These are phyloP conservation scores for Ulota crispa DNA, from an alignment of 225 moss, liverwort and hornwort genomes.

Conservation along the genomic window DNA sequence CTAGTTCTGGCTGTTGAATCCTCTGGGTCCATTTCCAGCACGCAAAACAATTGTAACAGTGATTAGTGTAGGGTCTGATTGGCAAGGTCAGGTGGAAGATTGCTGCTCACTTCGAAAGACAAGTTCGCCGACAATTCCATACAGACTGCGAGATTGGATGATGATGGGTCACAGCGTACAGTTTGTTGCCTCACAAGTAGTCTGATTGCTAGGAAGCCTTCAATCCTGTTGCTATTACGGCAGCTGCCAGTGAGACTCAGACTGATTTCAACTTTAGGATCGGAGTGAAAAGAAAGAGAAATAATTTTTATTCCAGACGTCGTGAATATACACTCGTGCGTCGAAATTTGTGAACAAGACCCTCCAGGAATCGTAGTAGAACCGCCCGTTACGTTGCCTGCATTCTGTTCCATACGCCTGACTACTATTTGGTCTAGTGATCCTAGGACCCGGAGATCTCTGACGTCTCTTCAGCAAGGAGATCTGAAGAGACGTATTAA, in stretches of 20 bases:
- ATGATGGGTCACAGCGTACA: not conserved
- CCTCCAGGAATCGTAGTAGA: not conserved
- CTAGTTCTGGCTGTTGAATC: constrained; percentile 15
- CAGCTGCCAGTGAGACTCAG: not conserved
- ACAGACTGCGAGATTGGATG: not conserved
- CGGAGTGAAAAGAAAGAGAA: not conserved
- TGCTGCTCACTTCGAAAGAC: not conserved
- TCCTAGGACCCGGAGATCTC: not conserved
- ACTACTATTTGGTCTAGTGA: not conserved
- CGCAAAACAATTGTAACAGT: not conserved
- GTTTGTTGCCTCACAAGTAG: not conserved
- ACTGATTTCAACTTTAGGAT: not conserved
- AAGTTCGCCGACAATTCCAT: not conserved
- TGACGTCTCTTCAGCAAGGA: not conserved
- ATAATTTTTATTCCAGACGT: not conserved
- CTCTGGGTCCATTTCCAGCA: constrained; percentile 14
- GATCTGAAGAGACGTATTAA: not conserved
- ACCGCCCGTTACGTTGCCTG: not conserved
- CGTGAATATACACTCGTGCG: not conserved
- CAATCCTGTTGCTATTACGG: not conserved
- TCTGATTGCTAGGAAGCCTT: not conserved
- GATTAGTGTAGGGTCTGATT: not conserved
- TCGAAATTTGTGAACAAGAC: not conserved
- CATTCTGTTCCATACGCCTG: not conserved
- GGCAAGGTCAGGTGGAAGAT: not conserved